Conservation (phyloP, 495 filamentous ascomycete genomes). For the Xylaria palmicola region DNA sequence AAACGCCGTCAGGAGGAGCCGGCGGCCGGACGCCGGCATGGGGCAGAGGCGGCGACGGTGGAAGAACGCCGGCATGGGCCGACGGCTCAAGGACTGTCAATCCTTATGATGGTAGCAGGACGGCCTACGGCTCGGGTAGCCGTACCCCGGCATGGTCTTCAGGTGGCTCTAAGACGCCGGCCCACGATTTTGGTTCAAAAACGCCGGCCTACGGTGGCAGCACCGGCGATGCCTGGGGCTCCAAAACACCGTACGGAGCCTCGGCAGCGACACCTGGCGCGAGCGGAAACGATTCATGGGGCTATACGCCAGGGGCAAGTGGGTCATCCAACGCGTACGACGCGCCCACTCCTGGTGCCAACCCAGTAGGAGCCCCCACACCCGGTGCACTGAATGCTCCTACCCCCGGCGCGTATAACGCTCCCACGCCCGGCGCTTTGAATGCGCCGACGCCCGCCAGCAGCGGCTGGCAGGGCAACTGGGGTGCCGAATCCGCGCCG, state of each 20-base stretch:
- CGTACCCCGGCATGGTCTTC: slow-evolving; percentile 55
- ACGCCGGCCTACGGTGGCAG: slow-evolving; percentile 62
- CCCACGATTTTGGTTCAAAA: slow-evolving; percentile 67
- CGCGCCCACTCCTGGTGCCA: slow-evolving; percentile 74
- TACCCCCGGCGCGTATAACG: slow-evolving; percentile 72
- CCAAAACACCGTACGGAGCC: slow-evolving; percentile 70
- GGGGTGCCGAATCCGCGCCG: slow-evolving; percentile 61
- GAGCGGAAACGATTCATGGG: slow-evolving; percentile 46
- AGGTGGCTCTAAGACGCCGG: slow-evolving; percentile 59
- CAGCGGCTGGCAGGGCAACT: slow-evolving; percentile 46
- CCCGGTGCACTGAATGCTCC: slow-evolving; percentile 71
- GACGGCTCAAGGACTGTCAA: slow-evolving; percentile 74
- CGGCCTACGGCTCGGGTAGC: slow-evolving; percentile 58
- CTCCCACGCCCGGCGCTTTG: slow-evolving; percentile 72
- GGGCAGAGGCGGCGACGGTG: slow-evolving; percentile 54
- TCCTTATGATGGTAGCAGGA: slow-evolving; percentile 77
- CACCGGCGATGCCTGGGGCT: slow-evolving; percentile 65
- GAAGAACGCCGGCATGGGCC: slow-evolving; percentile 78
- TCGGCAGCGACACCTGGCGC: slow-evolving; percentile 57
- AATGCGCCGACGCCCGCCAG: slow-evolving; percentile 62
- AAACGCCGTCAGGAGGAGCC: slow-evolving; percentile 31
- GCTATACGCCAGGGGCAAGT: slow-evolving; percentile 52
- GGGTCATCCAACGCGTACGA: slow-evolving; percentile 68
- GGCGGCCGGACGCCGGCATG: slow-evolving; percentile 71
- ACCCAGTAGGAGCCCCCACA: slow-evolving; percentile 63